Percentiles rank a stretch among this genome's conserved stretches.
Evolutionary conservation across 176 grass and related monocot species (phyloP).

Genomic region (Aegilops sharonensis): DNA sequence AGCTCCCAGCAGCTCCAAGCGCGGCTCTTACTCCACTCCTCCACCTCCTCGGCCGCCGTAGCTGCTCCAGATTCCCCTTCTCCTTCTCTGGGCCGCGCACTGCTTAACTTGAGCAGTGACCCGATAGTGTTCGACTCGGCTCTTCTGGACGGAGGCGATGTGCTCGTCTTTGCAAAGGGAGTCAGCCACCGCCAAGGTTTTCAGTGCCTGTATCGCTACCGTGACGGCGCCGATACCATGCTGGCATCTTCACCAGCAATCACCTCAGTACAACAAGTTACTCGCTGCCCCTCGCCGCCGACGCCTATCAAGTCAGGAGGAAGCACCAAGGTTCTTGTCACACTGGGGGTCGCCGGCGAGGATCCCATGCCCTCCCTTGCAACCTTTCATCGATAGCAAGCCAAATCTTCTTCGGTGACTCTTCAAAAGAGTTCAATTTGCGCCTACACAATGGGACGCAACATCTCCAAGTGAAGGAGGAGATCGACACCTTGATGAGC

Average conservation of each 20-base stretch:
- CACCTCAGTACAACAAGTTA: background rate
- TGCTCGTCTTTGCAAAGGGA: background rate
- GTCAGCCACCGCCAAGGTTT: background rate
- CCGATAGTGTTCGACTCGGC: background rate
- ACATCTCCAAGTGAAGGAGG: background rate
- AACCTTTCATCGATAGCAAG: background rate
- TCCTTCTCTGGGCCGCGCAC: background rate
- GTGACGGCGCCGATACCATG: background rate
- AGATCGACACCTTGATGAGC: no score
- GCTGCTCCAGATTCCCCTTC: background rate
- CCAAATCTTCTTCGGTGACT: background rate
- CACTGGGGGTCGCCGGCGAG: background rate
- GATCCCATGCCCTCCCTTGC: background rate
- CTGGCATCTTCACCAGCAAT: background rate
- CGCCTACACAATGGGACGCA: background rate
- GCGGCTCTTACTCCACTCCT: background rate
- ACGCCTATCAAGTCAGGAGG: background rate
- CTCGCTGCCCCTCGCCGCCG: background rate
- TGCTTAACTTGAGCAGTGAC: background rate
- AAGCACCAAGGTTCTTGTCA: background rate
- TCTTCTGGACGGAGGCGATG: background rate
- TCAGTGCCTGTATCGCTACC: background rate
- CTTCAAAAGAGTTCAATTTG: background rate
- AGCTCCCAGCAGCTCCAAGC: background rate
- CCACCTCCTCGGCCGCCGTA: background rate